phyloP scores from a whole-genome alignment of 2,329 filamentous ascomycete species.

The Chrysoporthe austroafricana region DNA sequence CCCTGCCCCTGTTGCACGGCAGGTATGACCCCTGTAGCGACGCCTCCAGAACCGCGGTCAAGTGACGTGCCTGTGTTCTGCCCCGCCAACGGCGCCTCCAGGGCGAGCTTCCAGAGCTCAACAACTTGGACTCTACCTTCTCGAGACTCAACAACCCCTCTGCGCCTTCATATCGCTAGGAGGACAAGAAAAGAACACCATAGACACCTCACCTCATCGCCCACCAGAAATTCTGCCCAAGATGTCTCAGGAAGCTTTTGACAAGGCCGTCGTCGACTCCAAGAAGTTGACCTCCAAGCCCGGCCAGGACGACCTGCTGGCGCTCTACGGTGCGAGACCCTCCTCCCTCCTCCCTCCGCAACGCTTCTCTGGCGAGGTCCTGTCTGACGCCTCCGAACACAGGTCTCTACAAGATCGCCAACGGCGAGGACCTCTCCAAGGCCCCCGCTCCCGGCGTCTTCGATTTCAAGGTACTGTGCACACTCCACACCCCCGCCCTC shows the following conservation, averaged over 20 bases:
- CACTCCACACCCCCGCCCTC: not conserved
- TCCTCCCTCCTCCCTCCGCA: not conserved
- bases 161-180: not conserved
- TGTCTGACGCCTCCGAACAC: not conserved
- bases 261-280: constrained; percentile 63
- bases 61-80: constrained; percentile 11
- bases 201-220: not conserved
- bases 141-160: not conserved
- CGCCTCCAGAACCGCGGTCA: not conserved
- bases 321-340: constrained; percentile 58
- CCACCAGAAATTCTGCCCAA: constrained; percentile 26
- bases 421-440: constrained; percentile 58
- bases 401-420: constrained; percentile 64
- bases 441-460: constrained; percentile 69
- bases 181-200: not conserved
- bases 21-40: constrained; percentile 2
- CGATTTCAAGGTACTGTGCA: constrained; percentile 63
- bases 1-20: constrained; percentile 1
- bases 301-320: constrained; percentile 65
- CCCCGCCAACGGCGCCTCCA: constrained; percentile 1
- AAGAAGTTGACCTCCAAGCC: constrained; percentile 71
- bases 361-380: not conserved
- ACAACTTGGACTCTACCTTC: constrained; percentile 1
- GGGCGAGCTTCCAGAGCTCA: not conserved
- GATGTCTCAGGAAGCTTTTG: constrained; percentile 53